A percentile compares a stretch with the other conserved stretches of the same genome.
These are phyloP conservation scores for Carex littledalei DNA, from an alignment of 176 grass and related monocot species.

Conservation along the genomic window DNA sequence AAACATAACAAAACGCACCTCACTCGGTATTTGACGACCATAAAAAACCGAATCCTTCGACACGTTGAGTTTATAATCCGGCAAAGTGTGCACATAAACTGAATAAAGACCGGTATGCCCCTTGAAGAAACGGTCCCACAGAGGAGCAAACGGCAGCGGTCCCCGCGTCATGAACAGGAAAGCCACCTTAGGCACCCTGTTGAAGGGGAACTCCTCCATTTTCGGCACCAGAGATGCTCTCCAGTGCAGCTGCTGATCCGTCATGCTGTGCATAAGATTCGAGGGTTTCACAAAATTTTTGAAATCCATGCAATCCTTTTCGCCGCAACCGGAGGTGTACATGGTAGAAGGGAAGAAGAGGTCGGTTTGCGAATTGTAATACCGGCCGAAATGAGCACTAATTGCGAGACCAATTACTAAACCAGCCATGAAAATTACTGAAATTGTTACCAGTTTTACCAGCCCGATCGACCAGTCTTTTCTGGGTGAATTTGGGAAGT, in stretches of 20 bases:
- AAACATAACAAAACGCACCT: slow-evolving; percentile 28
- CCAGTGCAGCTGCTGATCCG: slow-evolving; percentile 54
- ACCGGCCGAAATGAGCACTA: slow-evolving; percentile 41
- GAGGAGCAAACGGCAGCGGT: slow-evolving; percentile 39
- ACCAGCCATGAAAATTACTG: slow-evolving; percentile 75
- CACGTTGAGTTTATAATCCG: slow-evolving; percentile 68
- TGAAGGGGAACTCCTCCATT: slow-evolving; percentile 45
- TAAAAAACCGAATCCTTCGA: slow-evolving; percentile 46
- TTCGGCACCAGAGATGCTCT: slow-evolving; percentile 41
- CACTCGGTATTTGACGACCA: slow-evolving; percentile 56
- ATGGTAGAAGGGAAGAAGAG: slow-evolving; percentile 77
- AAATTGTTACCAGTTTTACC: slow-evolving; percentile 24
- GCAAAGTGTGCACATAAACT: slow-evolving; percentile 53
- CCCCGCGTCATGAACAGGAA: slow-evolving; percentile 66
- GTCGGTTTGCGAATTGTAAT: slow-evolving; percentile 66
- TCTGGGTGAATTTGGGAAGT: slow-evolving; percentile 25
- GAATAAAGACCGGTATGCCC: slow-evolving; percentile 48
- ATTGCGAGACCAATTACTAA: slow-evolving; percentile 54
- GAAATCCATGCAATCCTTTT: slow-evolving; percentile 43
- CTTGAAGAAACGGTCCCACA: slow-evolving; percentile 62
- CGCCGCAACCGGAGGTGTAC: slow-evolving; percentile 39
- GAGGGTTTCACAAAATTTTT: slow-evolving; percentile 68
- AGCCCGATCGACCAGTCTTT: slow-evolving; percentile 47
- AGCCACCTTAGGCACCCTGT: slow-evolving; percentile 56
- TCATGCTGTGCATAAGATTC: slow-evolving; percentile 51